These are phyloP conservation scores for Plantago coronopus DNA, from an alignment of 305 asterid species.

Conservation along the genomic window DNA sequence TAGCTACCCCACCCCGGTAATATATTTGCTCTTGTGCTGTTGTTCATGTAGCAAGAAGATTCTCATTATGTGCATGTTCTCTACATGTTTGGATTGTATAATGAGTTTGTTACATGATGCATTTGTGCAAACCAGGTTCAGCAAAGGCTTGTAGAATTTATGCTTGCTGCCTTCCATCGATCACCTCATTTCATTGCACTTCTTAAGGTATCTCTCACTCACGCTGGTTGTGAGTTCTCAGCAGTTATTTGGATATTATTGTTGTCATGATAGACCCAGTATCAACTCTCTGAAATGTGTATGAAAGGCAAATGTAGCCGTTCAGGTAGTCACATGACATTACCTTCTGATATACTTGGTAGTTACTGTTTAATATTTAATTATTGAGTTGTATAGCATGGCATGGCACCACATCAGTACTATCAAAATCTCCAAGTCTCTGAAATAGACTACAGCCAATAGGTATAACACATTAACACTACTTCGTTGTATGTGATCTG, in stretches of 20 bases:
- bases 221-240: slow-evolving; percentile 6
- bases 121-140: slow-evolving; percentile 46
- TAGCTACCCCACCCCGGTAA: not conserved
- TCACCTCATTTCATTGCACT: slow-evolving; percentile 83
- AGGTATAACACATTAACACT: too few species aligned
- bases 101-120: slow-evolving; percentile 21
- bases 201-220: slow-evolving; percentile 57
- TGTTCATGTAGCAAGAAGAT: not conserved
- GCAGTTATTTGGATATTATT: not conserved
- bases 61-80: slow-evolving; percentile 8
- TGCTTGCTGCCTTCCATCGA: slow-evolving; percentile 76
- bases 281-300: not conserved
- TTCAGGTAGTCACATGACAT: not conserved
- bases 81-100: slow-evolving; percentile 15
- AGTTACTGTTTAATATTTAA: too few species aligned
- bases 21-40: not conserved
- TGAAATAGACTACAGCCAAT: too few species aligned
- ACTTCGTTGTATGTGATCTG: too few species aligned
- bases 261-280: slow-evolving; percentile 1
- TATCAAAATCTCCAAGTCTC: too few species aligned
- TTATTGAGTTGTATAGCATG: too few species aligned
- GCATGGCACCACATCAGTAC: too few species aligned
- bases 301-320: not conserved
- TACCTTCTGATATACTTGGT: not conserved
- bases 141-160: slow-evolving; percentile 74